Evolutionary conservation across 768 basidiomycete species (phyloP), one percentile per base, ranked within the genome.

Genomic region (Cystofilobasidium capitatum): DNA sequence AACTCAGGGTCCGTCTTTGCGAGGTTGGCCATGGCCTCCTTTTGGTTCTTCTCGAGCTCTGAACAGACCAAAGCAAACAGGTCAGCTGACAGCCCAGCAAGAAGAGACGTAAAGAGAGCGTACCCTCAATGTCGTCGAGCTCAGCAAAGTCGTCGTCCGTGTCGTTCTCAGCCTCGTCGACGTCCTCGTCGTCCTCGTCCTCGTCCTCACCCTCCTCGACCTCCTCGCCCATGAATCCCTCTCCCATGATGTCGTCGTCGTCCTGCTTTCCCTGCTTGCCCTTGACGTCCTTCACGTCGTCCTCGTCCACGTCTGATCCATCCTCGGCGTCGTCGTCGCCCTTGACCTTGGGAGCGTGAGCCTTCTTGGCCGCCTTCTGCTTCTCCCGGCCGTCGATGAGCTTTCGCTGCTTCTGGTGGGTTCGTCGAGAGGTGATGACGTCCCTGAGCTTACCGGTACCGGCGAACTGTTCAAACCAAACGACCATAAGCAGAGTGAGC

Each of bases 1-100:
- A 98, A 99, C 74, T 96, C 94, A n/a, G 94, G 94, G 76, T 99
- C 94, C 76, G 91, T 91, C 77, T 94, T 88, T 1, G 89, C 89
- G 40, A 99, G 83, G 74, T 88, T 86, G 44, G 88, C 86, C 17
- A 99, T 82, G 64, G 94, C 88, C 54, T 85, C 77, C 69, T 91
- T 79, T 80, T 97, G 94, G 6, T 81, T 77, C 62, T 81, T 80
- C 29, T 87, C 89, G 65, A 88, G 87, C 62, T 87, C 88, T 86
- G 75, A 42, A 71, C 71, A 63, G 58, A 69, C 45, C 29, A 59
- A 14, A 26, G 16, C 17, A 45, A 42, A 33, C n/a, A 35, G 37
- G 40, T 22, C n/a, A 55, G 40, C 14, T 55, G 40, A 20, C 10
- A 55, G 35, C 7, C 24, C 31, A 3, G 29, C 1, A 5, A 42